Conservation (phyloP, 1,284 basidiomycete species). For the Clitocybe nebularis region DNA sequence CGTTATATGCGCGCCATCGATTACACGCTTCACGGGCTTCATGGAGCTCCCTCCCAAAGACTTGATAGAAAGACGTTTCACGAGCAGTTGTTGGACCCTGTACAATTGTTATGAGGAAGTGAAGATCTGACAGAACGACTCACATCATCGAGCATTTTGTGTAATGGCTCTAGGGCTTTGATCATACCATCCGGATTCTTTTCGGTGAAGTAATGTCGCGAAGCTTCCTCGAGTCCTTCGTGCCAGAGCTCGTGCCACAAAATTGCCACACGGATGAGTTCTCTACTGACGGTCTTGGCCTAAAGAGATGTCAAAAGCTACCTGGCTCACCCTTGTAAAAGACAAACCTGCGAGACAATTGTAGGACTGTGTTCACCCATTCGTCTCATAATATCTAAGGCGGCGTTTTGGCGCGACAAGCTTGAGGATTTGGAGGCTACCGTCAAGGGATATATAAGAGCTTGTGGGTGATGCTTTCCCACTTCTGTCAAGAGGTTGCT, state of each 20-base stretch:
- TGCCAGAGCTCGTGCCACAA: conserved; percentile 99
- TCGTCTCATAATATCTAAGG: conserved; percentile 85
- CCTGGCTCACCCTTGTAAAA: no score
- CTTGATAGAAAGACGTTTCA: conserved; percentile 94
- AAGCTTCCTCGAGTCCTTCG: conserved; percentile 97
- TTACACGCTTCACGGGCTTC: conserved; percentile 94
- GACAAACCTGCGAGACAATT: conserved; percentile 82
- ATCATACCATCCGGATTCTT: conserved; percentile 99
- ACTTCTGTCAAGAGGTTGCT: conserved; percentile 89
- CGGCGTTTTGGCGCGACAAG: conserved; percentile 77
- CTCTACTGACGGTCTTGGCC: conserved; percentile 89
- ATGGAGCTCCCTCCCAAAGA: conserved; percentile 89
- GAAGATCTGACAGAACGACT: conserved; percentile 23
- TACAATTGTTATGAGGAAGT: conserved; percentile 6
- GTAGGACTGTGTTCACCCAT: conserved; percentile 90
- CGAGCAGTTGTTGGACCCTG: conserved; percentile 92
- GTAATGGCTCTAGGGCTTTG: conserved; percentile 87
- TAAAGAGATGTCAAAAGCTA: conserved; percentile 32
- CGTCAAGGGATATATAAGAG: conserved; percentile 95
- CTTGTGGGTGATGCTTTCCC: conserved; percentile 96
- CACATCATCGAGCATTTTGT: conserved; percentile 89
- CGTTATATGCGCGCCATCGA: conserved; percentile 84
- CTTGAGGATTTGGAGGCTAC: conserved; percentile 98
- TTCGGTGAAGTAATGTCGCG: conserved; percentile 95
- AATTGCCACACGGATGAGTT: conserved; percentile 96